These are phyloP conservation scores for Didymella sp. DNA, from an alignment of 2,329 filamentous ascomycete species.

Conservation along the genomic window DNA sequence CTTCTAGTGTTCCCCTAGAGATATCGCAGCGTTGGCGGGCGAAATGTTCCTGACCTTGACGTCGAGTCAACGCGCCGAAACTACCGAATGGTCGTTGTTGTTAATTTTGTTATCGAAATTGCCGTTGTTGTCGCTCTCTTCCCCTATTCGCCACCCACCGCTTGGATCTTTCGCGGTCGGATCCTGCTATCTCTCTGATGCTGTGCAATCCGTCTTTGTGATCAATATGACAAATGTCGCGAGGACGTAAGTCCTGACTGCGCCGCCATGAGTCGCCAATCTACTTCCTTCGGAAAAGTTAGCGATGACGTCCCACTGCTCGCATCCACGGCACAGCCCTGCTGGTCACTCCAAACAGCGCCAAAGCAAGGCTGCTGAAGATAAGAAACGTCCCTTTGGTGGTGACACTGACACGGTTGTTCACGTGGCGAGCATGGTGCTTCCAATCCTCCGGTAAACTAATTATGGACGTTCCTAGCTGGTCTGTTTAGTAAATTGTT, in stretches of 20 bases:
- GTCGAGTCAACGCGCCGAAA: neutral
- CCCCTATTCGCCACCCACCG: neutral
- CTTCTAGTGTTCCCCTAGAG: neutral
- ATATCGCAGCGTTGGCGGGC: neutral
- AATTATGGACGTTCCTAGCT: neutral
- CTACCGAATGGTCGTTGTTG: neutral
- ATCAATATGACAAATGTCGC: neutral
- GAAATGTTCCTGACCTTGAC: neutral
- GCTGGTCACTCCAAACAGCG: constrained; percentile 5
- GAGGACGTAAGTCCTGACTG: neutral
- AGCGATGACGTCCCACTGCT: no score
- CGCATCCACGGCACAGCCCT: neutral
- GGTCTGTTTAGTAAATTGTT: neutral
- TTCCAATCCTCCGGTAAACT: constrained; percentile 8
- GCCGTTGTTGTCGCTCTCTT: neutral
- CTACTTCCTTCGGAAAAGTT: neutral
- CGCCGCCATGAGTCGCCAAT: neutral
- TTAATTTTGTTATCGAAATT: no score
- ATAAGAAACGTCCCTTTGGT: constrained; percentile 5
- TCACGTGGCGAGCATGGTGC: constrained; percentile 1
- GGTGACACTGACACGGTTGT: constrained; percentile 1
- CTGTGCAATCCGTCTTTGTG: neutral
- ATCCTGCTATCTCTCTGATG: neutral
- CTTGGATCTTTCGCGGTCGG: neutral
- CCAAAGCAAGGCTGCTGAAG: constrained; percentile 8